Conservation (phyloP, 805 yeast genomes). For the Saccharomycopsis sp. region DNA sequence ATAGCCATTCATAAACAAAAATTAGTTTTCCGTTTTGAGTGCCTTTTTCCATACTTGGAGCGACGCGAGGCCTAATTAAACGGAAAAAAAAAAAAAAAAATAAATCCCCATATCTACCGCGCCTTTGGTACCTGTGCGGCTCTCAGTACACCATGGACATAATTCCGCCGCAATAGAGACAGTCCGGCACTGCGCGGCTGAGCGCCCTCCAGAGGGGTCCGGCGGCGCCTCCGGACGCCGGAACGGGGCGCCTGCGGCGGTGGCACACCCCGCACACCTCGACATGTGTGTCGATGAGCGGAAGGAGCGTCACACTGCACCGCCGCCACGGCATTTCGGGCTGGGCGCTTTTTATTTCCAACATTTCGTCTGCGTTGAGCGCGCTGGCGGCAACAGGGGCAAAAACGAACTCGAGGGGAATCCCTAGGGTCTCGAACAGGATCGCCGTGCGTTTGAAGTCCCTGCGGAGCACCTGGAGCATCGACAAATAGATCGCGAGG, state of each 20-base stretch:
- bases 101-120: too few relatives aligned
- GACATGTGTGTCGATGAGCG: constrained; percentile 30
- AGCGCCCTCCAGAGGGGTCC: not conserved
- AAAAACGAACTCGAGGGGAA: not conserved
- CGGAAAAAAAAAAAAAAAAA: too few relatives aligned
- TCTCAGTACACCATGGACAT: not conserved
- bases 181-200: not conserved
- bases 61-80: not conserved
- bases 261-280: constrained; percentile 27
- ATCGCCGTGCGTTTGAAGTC: not conserved
- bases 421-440: not conserved
- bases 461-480: not conserved
- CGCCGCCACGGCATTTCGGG: constrained; percentile 31
- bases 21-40: not conserved
- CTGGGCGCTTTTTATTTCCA: not conserved
- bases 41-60: not conserved
- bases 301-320: constrained; percentile 34
- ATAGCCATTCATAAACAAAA: not conserved
- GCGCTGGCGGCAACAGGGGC: not conserved
- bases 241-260: not conserved
- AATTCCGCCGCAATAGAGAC: not conserved
- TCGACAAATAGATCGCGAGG: not conserved
- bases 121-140: not conserved
- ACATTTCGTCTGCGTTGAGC: not conserved
- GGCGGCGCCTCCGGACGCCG: not conserved